Base-by-base conservation (phyloP, 257 asterid species). In the Cordia subcordata region DNA sequence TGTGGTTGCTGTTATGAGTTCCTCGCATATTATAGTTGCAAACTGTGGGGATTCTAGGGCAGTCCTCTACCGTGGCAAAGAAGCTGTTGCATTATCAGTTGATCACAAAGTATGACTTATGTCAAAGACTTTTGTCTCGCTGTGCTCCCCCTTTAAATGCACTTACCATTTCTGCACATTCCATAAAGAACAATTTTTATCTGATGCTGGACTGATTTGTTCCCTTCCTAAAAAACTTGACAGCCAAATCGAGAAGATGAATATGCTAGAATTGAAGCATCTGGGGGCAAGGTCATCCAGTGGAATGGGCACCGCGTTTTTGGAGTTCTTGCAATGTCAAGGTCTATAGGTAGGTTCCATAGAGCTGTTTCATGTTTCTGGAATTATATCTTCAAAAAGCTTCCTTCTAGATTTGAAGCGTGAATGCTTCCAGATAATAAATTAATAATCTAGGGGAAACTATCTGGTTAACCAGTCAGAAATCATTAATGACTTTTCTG, bases 221-320 rank as follows among this genome's bases (percentile, higher is more conserved):
- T 27, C 35, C 35, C 35, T 27, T 44, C 53, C 19, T 55, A 60
- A 58, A 1, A 27, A 1, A 27, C 35, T 49, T 66, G 10, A 18
- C 70, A 88, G 96, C 96, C 96, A 45, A 77, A 69, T 46, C 77
- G 96, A 70, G 88, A 81, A 65, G 96, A 88, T 68, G 96, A 88
- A 69, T 85, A 80, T 62, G 86, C 90, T 50, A 85, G 96, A 69
- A 88, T 88, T 32, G 96, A 88, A 79, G 95, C 88, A 53, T 76
- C 90, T 12, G 96, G 94, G 42, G 96, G 96, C 62, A 88, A 83
- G 83, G 94, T 88, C 73, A 85, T 88, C 64, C 90, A 78, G 57
- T 88, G 96, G 96, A 85, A 88, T 38, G 96, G 96, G n/a, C 88
- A 85, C 62, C 93, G 96, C 33, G 95, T 88, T 39, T 85, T 81